Base-by-base conservation (phyloP, 176 grass and related monocot genomes). In the Ananas comosus region DNA sequence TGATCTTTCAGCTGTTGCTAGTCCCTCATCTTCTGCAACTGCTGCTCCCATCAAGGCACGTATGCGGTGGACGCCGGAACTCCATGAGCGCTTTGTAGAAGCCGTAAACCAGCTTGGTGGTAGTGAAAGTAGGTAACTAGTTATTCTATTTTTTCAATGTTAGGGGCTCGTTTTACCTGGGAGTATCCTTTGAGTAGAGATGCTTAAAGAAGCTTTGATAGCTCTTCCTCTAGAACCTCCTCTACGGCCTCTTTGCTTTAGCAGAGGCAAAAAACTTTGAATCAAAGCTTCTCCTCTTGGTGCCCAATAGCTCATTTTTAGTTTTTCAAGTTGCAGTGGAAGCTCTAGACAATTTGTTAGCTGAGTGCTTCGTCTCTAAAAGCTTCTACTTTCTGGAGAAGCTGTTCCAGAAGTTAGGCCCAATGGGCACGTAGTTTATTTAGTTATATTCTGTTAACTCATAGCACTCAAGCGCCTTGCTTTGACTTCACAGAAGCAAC, bases 31-130 rank as follows among this genome's bases (percentile, higher is more conserved):
- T 13, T 51, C 69, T 80, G 66, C 82, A 16, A 74, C 53, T 23
- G 71, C 83, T 50, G 83, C 51, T 82, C 70, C 85, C 65, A 64
- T 82, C 47, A 99, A 88, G 85, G 72, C 85, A 54, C 84, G 95
- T 13, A 99, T 99, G 95, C 82, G 95, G 70, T 99, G 95, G 95
- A 99, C 87, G 54, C 90, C 86, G 59, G 95, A 99, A 68, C 90
- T 99, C 68, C 95, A 99, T 76, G 95, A 94, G 64, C 77, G 85
- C 18, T 99, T 99, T 74, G 87, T 99, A 12, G 90, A 99, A 49
- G 95, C 90, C 85, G 85, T 99, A 65, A 94, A 88, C 78, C 57
- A 80, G 70, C 95, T 99, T 80, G 95, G 95, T 70, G 95, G 95
- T 58, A 88, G 95, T 82, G 95, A 99, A 91, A 99, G 95, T 99